Conservation (phyloP, 2,329 filamentous ascomycete genomes). For the Venturiaceae sp. region DNA sequence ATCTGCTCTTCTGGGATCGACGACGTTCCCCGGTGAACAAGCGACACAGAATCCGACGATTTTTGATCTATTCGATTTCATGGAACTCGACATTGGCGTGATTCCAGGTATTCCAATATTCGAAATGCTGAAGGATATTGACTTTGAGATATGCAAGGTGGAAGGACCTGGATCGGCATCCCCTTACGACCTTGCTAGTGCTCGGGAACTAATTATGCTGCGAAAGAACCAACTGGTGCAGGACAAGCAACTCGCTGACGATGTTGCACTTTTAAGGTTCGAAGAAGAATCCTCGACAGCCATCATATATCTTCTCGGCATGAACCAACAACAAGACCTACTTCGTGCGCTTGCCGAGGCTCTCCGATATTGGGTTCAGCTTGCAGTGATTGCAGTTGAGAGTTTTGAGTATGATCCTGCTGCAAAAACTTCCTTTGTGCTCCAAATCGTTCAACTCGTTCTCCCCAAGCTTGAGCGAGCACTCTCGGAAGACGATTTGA, state of each 20-base stretch:
- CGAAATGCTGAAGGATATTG: constrained; percentile 53
- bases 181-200: constrained; percentile 60
- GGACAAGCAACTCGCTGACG: constrained; percentile 23
- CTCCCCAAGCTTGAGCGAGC: constrained; percentile 78
- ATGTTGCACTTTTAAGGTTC: constrained; percentile 35
- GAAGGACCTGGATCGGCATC: constrained; percentile 46
- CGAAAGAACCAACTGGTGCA: constrained; percentile 53
- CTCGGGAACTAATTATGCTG: constrained; percentile 64
- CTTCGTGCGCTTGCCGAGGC: constrained; percentile 50
- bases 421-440: constrained; percentile 64
- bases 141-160: constrained; percentile 56
- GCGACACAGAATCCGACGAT: constrained; percentile 61
- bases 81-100: constrained; percentile 51
- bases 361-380: constrained; percentile 73
- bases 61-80: constrained; percentile 90
- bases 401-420: constrained; percentile 69
- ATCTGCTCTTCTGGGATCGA: constrained; percentile 65
- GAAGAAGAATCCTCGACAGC: constrained; percentile 31
- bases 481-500: constrained; percentile 56
- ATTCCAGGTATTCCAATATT: constrained; percentile 42
- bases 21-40: constrained; percentile 49
- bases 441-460: constrained; percentile 80
- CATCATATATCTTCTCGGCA: constrained; percentile 50
- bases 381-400: constrained; percentile 75
- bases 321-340: constrained; percentile 55